Evolutionary conservation across 352 stramenopile species (phyloP).

Genomic region (Globisporangium emineosum): DNA sequence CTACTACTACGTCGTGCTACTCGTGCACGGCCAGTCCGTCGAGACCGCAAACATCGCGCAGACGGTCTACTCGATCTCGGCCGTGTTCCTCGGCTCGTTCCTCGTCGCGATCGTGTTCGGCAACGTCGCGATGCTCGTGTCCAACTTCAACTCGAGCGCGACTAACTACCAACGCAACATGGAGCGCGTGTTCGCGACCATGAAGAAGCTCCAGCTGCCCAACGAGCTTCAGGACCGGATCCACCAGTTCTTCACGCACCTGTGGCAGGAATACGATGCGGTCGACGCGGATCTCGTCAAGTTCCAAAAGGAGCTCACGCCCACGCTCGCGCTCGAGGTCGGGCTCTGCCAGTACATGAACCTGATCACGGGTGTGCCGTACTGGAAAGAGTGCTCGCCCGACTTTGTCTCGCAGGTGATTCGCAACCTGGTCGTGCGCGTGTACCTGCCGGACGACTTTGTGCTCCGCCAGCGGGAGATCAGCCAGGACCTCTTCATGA

Average conservation of each 20-base stretch:
- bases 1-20: neutral
- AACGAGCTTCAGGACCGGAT: conserved; percentile 28
- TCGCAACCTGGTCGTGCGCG: conserved; percentile 23
- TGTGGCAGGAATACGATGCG: conserved; percentile 41
- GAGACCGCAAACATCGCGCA: neutral
- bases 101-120: conserved; percentile 19
- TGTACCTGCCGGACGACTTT: conserved; percentile 52
- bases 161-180: conserved; percentile 24
- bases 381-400: conserved; percentile 34
- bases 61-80: neutral
- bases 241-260: conserved; percentile 37
- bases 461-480: conserved; percentile 34
- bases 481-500: conserved; percentile 37
- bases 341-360: conserved; percentile 38
- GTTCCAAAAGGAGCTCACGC: conserved; percentile 35
- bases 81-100: conserved; percentile 6
- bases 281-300: conserved; percentile 33
- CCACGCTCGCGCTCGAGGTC: conserved; percentile 37
- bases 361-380: conserved; percentile 29
- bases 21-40: conserved; percentile 3
- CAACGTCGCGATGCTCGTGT: conserved; percentile 22
- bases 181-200: conserved; percentile 22
- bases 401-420: conserved; percentile 46
- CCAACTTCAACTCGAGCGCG: conserved; percentile 12
- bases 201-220: conserved; percentile 24